Evolutionary conservation across 768 basidiomycete genomes (phyloP), one percentile per base, ranked within the genome.

Genomic region (Cystobasidium ongulense): DNA sequence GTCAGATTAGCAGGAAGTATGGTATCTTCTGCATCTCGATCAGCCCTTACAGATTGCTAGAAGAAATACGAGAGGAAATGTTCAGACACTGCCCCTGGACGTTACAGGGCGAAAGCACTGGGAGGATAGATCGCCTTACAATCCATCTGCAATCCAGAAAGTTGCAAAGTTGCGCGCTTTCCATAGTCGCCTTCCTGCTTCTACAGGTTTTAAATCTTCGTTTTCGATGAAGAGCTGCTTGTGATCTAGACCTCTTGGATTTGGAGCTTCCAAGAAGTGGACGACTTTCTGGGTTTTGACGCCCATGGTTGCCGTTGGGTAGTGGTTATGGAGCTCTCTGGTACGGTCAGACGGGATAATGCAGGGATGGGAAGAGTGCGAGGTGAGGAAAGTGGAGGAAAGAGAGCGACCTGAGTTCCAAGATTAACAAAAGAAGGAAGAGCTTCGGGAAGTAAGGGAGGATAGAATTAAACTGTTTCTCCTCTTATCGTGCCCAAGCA

Each of bases 91-190:
- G n/a, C n/a, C n/a, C n/a, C n/a, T n/a, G n/a, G n/a, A n/a, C n/a
- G n/a, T n/a, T n/a, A n/a, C n/a, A n/a, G n/a, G n/a, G n/a, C n/a
- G n/a, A n/a, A n/a, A n/a, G n/a, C n/a, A n/a, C n/a, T n/a, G n/a
- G n/a, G n/a, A 25, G 31, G 35, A 25, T 2, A 46, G n/a, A 75
- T 79, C 80, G 59, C 80, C 53, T 74, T 80, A 80, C 77, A 80
- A 90, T 77, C 86, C 86, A 81, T 91, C 89, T 43, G 88, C 89
- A 52, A 90, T 85, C 90, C 89, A 90, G 82, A 88, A 90, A 80
- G 46, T 52, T 88, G 88, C 81, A 84, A 85, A 52, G 82, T 64
- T 64, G 15, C 63, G 63, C 36, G 11, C 81, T 27, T 83, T 83
- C 89, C 90, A 90, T 75, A 85, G 87, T 74, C 87, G 83, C 74